These are phyloP conservation scores for Cladophialophora yegresii DNA, from an alignment of 2,329 filamentous ascomycete species.

Conservation along the genomic window DNA sequence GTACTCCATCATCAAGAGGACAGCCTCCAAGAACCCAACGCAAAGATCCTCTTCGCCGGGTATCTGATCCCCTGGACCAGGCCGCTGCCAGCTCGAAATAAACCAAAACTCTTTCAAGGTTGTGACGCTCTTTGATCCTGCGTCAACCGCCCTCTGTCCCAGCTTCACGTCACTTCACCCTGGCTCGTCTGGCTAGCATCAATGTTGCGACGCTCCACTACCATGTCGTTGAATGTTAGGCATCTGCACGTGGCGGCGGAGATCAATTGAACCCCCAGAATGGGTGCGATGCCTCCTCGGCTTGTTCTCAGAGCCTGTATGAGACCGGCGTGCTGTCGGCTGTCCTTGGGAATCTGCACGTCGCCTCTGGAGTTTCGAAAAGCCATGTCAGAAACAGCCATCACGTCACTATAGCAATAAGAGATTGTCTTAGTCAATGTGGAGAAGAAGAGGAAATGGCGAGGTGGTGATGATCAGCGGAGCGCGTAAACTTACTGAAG, in stretches of 20 bases:
- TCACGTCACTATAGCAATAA: conserved; percentile 45
- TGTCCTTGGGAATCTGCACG: conserved; percentile 44
- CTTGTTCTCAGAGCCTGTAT: conserved; percentile 26
- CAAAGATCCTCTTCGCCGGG: conserved; percentile 11
- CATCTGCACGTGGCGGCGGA: conserved; percentile 22
- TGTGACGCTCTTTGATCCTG: conserved; percentile 21
- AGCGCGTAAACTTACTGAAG: conserved; percentile 47
- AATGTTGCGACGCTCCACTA: conserved; percentile 21
- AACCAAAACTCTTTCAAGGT: conserved; percentile 24
- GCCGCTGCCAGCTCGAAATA: conserved; percentile 17
- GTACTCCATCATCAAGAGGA: conserved; percentile 27
- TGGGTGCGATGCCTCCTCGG: conserved; percentile 28
- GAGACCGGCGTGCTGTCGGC: conserved; percentile 32
- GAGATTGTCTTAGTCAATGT: conserved; percentile 47
- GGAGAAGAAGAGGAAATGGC: conserved; percentile 32
- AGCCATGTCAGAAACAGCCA: conserved; percentile 49
- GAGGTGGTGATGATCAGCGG: not conserved
- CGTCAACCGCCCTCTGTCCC: not conserved
- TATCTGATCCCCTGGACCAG: conserved; percentile 11
- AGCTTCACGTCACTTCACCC: not conserved
- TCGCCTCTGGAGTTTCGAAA: conserved; percentile 51
- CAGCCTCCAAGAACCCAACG: conserved; percentile 28
- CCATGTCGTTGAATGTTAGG: conserved; percentile 25
- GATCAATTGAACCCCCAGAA: conserved; percentile 28
- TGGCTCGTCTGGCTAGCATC: not conserved